Evolutionary conservation across 345 rosid species (phyloP), one percentile per base, ranked within the genome.

Genomic region (Eucalyptus grandis): DNA sequence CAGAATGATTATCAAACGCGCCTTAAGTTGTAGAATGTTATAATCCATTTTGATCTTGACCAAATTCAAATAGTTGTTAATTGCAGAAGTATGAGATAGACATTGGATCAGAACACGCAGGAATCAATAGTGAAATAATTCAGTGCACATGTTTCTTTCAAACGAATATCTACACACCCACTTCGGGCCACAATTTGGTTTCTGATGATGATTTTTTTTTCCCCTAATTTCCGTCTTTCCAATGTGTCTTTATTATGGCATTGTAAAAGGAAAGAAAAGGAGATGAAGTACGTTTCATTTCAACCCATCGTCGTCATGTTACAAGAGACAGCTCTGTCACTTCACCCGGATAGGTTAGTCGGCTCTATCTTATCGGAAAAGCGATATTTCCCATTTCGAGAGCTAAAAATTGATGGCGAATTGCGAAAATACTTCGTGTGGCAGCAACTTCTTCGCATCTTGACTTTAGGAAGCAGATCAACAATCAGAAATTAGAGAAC

Each of bases 1-100:
- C 0, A 53, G 0, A 21, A 53, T 53, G 1, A 0, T 53, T 21
- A 53, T 0, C 5, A 9, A 21, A 53, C 0, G 0, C 0, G 1
- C 0, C 24, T 0, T 34, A 19, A 77, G 15, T 37, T 19, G 8
- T 0, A 1, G 26, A 37, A 34, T 72, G 5, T 72, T 72, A 40
- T 37, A 3, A 11, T 77, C 27, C 5, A 37, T 77, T 77, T 0
- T 21, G 2, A 37, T 77, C 83, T 77, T 37, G 83, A 62, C 69
- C 47, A 77, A 77, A 4, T 77, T 77, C 30, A 37, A 15, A 77
- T 21, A 11, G 83, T 1, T 37, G 46, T 37, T 37, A 46, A 37
- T 11, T 21, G 83, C 14, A 77, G 83, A 77, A 37, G 44, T 72
- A 72, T 37, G 46, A 37, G 82, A 37, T 34, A 72, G 11, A 34